Evolutionary conservation across 495 filamentous ascomycete genomes (phyloP).

Genomic region (Viridothelium virens): DNA sequence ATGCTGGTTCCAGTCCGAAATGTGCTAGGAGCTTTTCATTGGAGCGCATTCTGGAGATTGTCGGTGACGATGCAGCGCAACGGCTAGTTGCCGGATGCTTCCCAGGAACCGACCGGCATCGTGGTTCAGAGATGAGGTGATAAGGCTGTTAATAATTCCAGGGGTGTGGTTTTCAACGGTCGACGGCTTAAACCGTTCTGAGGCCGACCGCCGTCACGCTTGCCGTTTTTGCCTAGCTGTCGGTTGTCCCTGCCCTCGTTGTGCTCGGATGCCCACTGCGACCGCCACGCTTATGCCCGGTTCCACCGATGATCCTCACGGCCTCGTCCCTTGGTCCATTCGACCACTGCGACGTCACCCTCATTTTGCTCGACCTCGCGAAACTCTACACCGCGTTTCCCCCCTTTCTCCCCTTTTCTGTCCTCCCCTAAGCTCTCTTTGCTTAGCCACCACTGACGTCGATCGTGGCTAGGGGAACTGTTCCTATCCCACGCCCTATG

Average conservation of each 20-base stretch:
- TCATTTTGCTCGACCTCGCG: not conserved
- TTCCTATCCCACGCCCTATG: not conserved
- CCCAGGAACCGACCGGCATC: not conserved
- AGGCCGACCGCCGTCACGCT: not conserved
- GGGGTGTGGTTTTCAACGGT: not conserved
- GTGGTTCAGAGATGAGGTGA: not conserved
- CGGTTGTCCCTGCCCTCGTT: no score
- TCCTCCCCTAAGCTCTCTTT: not conserved
- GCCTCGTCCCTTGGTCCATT: not conserved
- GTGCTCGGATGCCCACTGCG: not conserved
- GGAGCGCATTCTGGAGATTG: not conserved
- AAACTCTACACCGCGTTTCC: not conserved
- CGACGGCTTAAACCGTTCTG: not conserved
- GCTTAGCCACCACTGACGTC: slow-evolving; percentile 9
- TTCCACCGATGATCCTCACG: not conserved
- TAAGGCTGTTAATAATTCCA: not conserved
- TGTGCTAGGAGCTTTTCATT: not conserved
- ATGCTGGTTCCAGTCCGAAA: no score
- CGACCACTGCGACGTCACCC: not conserved
- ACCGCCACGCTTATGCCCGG: not conserved
- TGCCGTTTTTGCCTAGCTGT: no score
- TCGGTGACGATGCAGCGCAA: not conserved
- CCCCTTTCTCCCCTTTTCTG: not conserved
- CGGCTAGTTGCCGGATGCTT: not conserved
- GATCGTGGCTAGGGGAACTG: not conserved